These are phyloP conservation scores for Tetracladium maxilliforme DNA, from an alignment of 2,329 filamentous ascomycete genomes.

Conservation along the genomic window DNA sequence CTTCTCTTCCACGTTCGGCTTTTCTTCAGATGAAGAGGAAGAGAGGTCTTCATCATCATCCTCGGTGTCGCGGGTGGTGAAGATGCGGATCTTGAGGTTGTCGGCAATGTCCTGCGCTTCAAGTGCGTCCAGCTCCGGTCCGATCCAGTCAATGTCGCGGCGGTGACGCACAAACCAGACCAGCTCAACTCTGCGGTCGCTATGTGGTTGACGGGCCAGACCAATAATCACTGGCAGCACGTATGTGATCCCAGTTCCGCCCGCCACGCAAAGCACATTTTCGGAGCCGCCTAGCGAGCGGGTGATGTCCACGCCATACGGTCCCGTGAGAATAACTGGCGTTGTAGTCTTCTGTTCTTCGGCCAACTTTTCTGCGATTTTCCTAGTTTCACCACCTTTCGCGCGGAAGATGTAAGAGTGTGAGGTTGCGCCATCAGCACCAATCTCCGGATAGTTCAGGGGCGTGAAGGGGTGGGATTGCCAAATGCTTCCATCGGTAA, in stretches of 20 bases:
- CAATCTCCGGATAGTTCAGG: conserved; percentile 33
- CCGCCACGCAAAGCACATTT: conserved; percentile 37
- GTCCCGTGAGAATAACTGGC: conserved; percentile 44
- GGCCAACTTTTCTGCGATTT: conserved; percentile 31
- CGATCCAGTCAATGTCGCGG: conserved; percentile 41
- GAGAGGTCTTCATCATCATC: too few relatives aligned
- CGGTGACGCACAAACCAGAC: conserved; percentile 47
- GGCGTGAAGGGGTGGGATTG: conserved; percentile 75
- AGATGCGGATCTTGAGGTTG: conserved; percentile 38
- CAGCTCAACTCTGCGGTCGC: conserved; percentile 43
- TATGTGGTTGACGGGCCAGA: too few relatives aligned
- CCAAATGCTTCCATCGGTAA: conserved; percentile 70
- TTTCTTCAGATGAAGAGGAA: too few relatives aligned
- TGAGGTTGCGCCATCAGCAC: too few relatives aligned
- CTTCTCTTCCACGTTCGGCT: too few relatives aligned
- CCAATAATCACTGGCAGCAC: conserved; percentile 34
- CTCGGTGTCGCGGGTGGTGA: too few relatives aligned
- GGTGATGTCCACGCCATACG: conserved; percentile 51
- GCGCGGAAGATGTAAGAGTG: conserved; percentile 44
- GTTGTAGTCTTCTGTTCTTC: conserved; percentile 30
- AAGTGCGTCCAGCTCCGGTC: conserved; percentile 34
- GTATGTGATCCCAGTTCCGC: conserved; percentile 43
- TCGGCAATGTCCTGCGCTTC: conserved; percentile 25
- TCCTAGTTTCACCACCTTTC: conserved; percentile 42
- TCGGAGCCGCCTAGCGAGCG: conserved; percentile 23